Conservation (phyloP, 768 basidiomycete genomes). For the Suillus hirtellus region DNA sequence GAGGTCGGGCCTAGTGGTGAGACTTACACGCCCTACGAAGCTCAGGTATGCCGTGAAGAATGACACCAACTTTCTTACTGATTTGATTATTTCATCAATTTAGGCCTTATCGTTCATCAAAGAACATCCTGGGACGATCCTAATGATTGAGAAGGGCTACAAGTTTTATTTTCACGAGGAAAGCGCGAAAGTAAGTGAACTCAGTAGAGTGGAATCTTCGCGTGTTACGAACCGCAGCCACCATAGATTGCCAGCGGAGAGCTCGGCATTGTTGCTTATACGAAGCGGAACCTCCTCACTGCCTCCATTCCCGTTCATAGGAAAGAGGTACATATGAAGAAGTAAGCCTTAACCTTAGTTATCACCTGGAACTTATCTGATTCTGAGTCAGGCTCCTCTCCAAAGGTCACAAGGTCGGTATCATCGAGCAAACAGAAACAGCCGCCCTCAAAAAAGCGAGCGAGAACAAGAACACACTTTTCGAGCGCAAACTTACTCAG, state of each 20-base stretch:
- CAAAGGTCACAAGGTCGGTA: constrained; percentile 79
- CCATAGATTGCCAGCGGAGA: constrained; percentile 69
- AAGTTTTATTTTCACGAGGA: constrained; percentile 83
- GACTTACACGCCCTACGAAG: constrained; percentile 75
- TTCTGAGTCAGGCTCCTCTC: constrained; percentile 57
- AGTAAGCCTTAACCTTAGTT: constrained; percentile 42
- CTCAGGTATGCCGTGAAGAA: constrained; percentile 47
- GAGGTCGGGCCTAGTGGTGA: constrained; percentile 66
- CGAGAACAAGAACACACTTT: constrained; percentile 71
- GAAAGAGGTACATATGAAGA: constrained; percentile 71
- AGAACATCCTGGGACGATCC: constrained; percentile 61
- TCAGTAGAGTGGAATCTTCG: not conserved
- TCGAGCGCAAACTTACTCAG: constrained; percentile 72
- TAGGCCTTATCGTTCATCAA: constrained; percentile 54
- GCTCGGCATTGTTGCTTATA: constrained; percentile 75
- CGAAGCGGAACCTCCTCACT: constrained; percentile 68
- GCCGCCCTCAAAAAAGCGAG: constrained; percentile 85
- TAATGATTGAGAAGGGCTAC: constrained; percentile 85
- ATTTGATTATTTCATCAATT: not conserved
- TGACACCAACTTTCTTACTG: not conserved
- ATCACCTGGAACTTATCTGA: not conserved
- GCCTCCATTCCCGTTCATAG: constrained; percentile 75
- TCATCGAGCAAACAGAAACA: constrained; percentile 82
- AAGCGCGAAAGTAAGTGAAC: constrained; percentile 65
- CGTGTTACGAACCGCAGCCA: constrained; percentile 15